A percentile compares a stretch with the other conserved stretches of the same genome.
phyloP scores from a whole-genome alignment of 441 rosid genomes.

The Metrosideros polymorpha region DNA sequence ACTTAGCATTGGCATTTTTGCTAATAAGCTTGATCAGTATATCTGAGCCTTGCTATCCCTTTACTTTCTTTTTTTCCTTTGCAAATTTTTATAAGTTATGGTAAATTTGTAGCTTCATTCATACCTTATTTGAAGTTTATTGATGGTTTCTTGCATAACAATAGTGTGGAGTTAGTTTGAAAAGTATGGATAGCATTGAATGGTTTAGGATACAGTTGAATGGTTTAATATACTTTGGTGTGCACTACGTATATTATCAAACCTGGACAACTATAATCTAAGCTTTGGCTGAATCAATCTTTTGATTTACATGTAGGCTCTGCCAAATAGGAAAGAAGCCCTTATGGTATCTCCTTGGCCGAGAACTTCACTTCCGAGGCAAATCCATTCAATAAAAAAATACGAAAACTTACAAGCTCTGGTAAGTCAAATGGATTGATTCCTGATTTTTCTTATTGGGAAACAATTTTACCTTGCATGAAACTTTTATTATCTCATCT shows the following conservation, averaged over 20 bases:
- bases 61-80: neutral
- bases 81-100: neutral
- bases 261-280: neutral
- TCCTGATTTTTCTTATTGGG: neutral
- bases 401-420: constrained; percentile 86
- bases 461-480: neutral
- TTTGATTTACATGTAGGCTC: constrained; percentile 46
- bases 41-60: neutral
- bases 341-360: constrained; percentile 94
- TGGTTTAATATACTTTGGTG: neutral
- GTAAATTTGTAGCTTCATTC: neutral
- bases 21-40: neutral
- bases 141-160: neutral
- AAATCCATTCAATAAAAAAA: constrained; percentile 44
- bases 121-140: neutral
- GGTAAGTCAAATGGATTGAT: constrained; percentile 33
- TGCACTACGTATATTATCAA: neutral
- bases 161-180: neutral
- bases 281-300: neutral
- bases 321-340: constrained; percentile 63
- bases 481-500: neutral
- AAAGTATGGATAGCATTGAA: neutral
- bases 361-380: constrained; percentile 61
- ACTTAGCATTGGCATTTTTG: neutral
- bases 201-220: neutral